phyloP scores from a whole-genome alignment of 2,329 filamentous ascomycete species.

The Calonectria henricotiae region DNA sequence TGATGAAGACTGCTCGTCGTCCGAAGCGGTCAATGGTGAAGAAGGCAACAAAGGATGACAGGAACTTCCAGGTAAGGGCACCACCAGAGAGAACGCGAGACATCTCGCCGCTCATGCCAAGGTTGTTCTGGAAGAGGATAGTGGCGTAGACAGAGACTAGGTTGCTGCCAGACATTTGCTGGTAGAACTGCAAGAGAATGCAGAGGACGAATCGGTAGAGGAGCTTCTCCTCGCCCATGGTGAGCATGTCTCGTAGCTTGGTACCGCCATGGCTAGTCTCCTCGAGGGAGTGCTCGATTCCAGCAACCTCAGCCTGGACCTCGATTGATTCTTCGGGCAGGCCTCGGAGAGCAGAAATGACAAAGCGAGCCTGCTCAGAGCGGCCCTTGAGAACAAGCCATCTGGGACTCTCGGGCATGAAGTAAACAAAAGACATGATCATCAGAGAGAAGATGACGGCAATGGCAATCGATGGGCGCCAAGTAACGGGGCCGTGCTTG shows the following conservation, averaged over 20 bases:
- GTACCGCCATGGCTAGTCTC: conserved; percentile 57
- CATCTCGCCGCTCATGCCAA: conserved; percentile 43
- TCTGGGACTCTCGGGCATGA: conserved; percentile 57
- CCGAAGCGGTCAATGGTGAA: conserved; percentile 50
- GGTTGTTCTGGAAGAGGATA: conserved; percentile 48
- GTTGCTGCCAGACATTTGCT: conserved; percentile 51
- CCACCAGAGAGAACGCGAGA: conserved; percentile 47
- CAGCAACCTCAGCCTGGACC: conserved; percentile 62
- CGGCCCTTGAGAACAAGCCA: conserved; percentile 57
- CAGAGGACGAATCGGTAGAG: conserved; percentile 61
- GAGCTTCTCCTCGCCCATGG: conserved; percentile 66
- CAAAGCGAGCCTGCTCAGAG: conserved; percentile 52
- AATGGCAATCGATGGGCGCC: conserved; percentile 58
- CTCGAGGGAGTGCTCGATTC: conserved; percentile 66
- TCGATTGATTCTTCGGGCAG: conserved; percentile 57
- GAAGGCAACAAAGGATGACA: conserved; percentile 48
- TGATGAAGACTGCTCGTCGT: conserved; percentile 44
- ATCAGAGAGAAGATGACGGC: conserved; percentile 53
- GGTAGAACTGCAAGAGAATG: conserved; percentile 53
- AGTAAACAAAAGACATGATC: conserved; percentile 55
- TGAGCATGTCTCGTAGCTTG: conserved; percentile 63
- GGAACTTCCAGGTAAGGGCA: conserved; percentile 54
- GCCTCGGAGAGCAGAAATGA: conserved; percentile 60
- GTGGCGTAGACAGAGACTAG: conserved; percentile 50
- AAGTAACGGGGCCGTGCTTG: conserved; percentile 51